These are phyloP conservation scores for Magnusiomyces tetraspermus DNA, from an alignment of 1,139 yeast genomes.

Conservation along the genomic window DNA sequence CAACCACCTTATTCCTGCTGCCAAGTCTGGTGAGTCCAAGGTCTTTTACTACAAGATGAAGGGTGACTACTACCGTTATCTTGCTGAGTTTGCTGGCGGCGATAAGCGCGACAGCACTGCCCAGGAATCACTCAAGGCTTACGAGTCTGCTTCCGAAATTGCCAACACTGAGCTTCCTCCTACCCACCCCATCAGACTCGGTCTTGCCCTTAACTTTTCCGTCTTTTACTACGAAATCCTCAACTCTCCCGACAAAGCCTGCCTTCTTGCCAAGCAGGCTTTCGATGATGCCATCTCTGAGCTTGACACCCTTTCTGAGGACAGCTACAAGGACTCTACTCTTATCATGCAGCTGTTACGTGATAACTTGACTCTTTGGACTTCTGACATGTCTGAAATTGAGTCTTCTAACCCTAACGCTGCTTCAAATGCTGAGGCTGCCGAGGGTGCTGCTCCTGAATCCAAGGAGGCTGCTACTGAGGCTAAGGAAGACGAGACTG, in stretches of 20 bases:
- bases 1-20: constrained; percentile 81
- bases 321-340: constrained; percentile 96
- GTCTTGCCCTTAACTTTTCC: constrained; percentile 94
- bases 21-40: constrained; percentile 94
- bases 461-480: background rate
- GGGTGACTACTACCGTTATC: constrained; percentile 98
- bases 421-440: constrained; percentile 36
- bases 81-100: constrained; percentile 90
- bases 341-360: constrained; percentile 97
- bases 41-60: constrained; percentile 98
- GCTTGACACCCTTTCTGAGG: constrained; percentile 93
- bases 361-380: constrained; percentile 98
- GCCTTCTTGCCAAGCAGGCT: constrained; percentile 97
- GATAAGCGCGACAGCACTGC: constrained; percentile 93
- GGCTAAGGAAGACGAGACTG: background rate
- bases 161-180: constrained; percentile 97
- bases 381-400: constrained; percentile 62
- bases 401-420: constrained; percentile 47
- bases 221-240: constrained; percentile 97
- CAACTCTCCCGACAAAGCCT: constrained; percentile 97
- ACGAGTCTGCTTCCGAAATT: constrained; percentile 90
- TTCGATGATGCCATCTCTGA: constrained; percentile 99
- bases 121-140: constrained; percentile 85
- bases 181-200: constrained; percentile 97
- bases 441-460: constrained; percentile 27